Conservation (phyloP, 345 rosid species). For the Garcia nutans region DNA sequence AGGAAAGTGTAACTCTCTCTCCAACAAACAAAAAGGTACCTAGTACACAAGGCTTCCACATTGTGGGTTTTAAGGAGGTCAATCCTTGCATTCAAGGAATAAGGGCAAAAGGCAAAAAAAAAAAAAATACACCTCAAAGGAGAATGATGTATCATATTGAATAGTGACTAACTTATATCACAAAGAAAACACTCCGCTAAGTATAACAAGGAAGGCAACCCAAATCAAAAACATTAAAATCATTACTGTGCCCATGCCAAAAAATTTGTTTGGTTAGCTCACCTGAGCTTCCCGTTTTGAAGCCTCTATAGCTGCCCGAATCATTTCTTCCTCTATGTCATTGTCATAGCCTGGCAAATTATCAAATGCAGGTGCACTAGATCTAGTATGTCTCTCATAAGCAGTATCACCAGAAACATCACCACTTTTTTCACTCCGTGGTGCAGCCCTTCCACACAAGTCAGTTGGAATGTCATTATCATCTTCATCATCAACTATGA, state of each 20-base stretch:
- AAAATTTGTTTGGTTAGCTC: constrained; percentile 17
- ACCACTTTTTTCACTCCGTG: constrained; percentile 19
- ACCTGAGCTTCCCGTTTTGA: constrained; percentile 75
- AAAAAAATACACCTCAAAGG: constrained; percentile 49
- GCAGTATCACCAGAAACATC: constrained; percentile 24
- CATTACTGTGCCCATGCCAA: constrained; percentile 1
- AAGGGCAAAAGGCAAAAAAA: neutral
- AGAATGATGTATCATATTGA: constrained; percentile 44
- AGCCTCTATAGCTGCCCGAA: constrained; percentile 98
- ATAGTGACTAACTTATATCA: neutral
- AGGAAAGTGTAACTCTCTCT: neutral
- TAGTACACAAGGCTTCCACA: neutral
- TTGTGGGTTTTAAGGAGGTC: neutral
- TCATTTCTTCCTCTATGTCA: constrained; percentile 98
- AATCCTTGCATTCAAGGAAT: neutral
- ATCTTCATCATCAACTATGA: constrained; percentile 54
- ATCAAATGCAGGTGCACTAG: constrained; percentile 46
- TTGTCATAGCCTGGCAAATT: constrained; percentile 50
- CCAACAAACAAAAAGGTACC: neutral
- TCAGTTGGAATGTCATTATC: constrained; percentile 49
- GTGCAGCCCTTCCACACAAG: constrained; percentile 30
- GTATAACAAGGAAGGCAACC: neutral
- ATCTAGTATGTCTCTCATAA: constrained; percentile 28
- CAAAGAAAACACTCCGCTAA: neutral
- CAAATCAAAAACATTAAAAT: neutral